Evolutionary conservation across 148 eudicot species (phyloP).

Genomic region (Chenopodium suecicum): DNA sequence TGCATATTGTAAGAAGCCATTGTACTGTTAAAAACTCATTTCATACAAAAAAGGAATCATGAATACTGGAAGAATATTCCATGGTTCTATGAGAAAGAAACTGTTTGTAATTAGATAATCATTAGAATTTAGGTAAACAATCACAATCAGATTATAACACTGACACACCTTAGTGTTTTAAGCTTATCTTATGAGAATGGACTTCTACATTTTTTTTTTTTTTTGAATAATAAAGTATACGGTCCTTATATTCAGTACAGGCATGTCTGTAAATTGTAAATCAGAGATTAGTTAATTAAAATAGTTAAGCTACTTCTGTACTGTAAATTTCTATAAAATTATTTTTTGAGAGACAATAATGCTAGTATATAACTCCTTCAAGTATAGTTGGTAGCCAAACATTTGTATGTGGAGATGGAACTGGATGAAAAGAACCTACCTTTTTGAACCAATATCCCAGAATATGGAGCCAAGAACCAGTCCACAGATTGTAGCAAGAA

Average conservation of each 20-base stretch:
- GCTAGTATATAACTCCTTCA: background rate
- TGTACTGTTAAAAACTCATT: background rate
- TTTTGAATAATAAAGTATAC: background rate
- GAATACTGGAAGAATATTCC: background rate
- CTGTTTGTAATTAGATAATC: background rate
- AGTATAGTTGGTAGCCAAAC: background rate
- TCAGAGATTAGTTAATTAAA: no score
- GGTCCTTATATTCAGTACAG: background rate
- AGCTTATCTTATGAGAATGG: no score
- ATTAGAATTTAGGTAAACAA: background rate
- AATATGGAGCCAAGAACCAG: conserved; percentile 65
- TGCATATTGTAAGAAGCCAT: background rate
- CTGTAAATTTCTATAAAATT: no score
- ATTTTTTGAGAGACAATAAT: background rate
- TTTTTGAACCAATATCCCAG: conserved; percentile 74
- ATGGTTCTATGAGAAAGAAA: background rate
- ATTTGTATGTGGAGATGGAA: background rate
- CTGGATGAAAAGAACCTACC: conserved; percentile 39
- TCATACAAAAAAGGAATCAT: background rate
- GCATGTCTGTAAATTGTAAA: background rate
- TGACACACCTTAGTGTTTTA: background rate
- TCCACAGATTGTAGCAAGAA: conserved; percentile 59
- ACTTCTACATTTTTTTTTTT: no score
- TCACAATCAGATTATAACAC: background rate
- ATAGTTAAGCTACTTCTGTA: no score